Percentiles rank a stretch among this genome's conserved stretches.
phyloP scores from a whole-genome alignment of 2,329 filamentous ascomycete species.

The Zymoseptoria passerinii region DNA sequence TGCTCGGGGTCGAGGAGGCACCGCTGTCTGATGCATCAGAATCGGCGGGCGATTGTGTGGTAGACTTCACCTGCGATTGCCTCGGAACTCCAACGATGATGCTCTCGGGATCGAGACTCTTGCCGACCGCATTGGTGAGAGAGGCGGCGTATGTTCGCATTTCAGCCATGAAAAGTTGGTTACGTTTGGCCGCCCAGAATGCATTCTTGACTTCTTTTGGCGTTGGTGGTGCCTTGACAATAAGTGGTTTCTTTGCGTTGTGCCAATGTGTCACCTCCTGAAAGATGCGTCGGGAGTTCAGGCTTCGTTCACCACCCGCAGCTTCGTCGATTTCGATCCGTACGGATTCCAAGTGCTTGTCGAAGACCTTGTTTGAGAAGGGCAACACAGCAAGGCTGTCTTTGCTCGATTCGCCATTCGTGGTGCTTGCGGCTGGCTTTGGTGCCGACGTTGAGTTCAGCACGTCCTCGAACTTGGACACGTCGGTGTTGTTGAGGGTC shows the following conservation, averaged over 20 bases:
- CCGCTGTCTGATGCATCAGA: constrained; percentile 23
- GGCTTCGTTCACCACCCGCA: constrained; percentile 26
- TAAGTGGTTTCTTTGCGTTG: constrained; percentile 47
- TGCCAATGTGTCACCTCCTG: constrained; percentile 54
- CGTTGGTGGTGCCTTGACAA: constrained; percentile 30
- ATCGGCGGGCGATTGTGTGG: constrained; percentile 21
- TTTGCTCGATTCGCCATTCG: background rate
- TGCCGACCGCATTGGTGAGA: constrained; percentile 57
- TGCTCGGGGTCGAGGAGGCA: constrained; percentile 15
- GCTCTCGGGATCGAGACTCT: constrained; percentile 54
- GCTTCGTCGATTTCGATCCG: constrained; percentile 31
- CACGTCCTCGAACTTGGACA: constrained; percentile 1
- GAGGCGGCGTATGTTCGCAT: constrained; percentile 62
- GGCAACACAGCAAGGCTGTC: constrained; percentile 33
- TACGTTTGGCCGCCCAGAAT: constrained; percentile 38
- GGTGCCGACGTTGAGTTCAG: background rate
- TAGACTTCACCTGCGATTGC: constrained; percentile 12
- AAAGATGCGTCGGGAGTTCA: constrained; percentile 36
- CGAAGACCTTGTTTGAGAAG: constrained; percentile 42
- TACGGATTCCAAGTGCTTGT: constrained; percentile 40
- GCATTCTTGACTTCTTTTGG: constrained; percentile 27
- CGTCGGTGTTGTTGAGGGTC: constrained; percentile 2
- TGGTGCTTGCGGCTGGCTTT: background rate
- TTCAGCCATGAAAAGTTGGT: constrained; percentile 60
- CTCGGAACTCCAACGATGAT: constrained; percentile 42